Base-by-base conservation (phyloP, 257 asterid genomes). In the Asclepias syriaca region DNA sequence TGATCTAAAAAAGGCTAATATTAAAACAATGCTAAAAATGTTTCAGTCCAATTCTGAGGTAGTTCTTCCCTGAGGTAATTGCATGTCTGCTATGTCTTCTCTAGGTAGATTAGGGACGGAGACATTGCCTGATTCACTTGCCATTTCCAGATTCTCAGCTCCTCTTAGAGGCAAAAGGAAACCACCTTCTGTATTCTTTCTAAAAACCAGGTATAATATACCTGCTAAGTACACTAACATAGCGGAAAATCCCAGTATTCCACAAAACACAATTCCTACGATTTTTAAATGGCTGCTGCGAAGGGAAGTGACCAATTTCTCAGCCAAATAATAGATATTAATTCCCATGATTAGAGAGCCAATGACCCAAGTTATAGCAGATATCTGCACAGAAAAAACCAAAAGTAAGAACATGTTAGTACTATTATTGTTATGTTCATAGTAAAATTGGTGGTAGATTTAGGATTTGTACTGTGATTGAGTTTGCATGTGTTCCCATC, bases 401-500 rank as follows among this genome's bases (percentile, higher is more conserved):
- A 54, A 65, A 6, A 6, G 48, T 57, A 46, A 19, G 69, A 61
- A 37, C 34, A 5, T 24, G 13, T 5, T 45, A 46, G 6, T 16
- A 0, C 2, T 43, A 10, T 3, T 4, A 12, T 12, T 50, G 21
- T 1, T 22, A 53, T 24, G 34, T 24, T 24, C 10, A 48, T 22
- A 53, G 39, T 34, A 34, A 34, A 34, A 7, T 22, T 21, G 21
- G 53, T 63, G 53, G 49, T 6, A 11, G 15, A 34, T 29, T 10
- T 13, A 12, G 54, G 72, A 40, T 77, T 78, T 91, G 78, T 85
- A 89, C 98, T 22, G 72, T 29, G 53, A 53, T 27, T 8, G 99
- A 87, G 88, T 94, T 94, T 56, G 79, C 92, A 65, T 89, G 72
- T 77, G 69, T 19, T 39, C 99, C 97, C 99, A 94, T 94, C 87